Evolutionary conservation across 108 stramenopile genomes (phyloP).

Genomic region (Cyclotella baltica): DNA sequence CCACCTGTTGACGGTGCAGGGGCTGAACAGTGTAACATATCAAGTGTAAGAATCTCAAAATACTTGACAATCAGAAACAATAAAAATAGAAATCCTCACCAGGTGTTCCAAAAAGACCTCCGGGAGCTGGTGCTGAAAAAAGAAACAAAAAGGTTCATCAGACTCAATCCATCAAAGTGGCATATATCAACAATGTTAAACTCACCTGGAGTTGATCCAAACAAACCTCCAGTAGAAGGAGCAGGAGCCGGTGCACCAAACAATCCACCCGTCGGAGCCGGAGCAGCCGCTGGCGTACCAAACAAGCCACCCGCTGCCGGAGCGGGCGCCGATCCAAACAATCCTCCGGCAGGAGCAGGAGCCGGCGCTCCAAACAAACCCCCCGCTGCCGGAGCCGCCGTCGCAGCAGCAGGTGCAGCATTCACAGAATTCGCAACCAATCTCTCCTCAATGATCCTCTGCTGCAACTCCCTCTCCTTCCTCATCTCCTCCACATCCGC

Average conservation of each 20-base stretch:
- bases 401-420: constrained; percentile 32
- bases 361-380: constrained; percentile 44
- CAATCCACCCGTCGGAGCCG: constrained; percentile 29
- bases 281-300: constrained; percentile 12
- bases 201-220: constrained; percentile 44
- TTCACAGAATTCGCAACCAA: constrained; percentile 38
- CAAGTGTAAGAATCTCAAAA: too few species aligned
- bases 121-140: constrained; percentile 53
- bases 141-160: neutral
- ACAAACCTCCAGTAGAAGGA: constrained; percentile 49
- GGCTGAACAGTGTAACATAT: constrained; percentile 42
- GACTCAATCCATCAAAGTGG: neutral
- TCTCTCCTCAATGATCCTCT: constrained; percentile 53
- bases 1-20: constrained; percentile 52
- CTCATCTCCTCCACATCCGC: constrained; percentile 62
- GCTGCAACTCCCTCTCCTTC: constrained; percentile 60
- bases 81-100: constrained; percentile 25
- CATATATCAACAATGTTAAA: neutral
- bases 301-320: constrained; percentile 30
- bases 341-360: constrained; percentile 52
- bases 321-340: constrained; percentile 46
- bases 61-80: neutral
- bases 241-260: constrained; percentile 64
- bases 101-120: constrained; percentile 65
- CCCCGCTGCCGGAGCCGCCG: constrained; percentile 25